Conservation (phyloP, 305 asterid genomes). For the Fraxinus dipetala region DNA sequence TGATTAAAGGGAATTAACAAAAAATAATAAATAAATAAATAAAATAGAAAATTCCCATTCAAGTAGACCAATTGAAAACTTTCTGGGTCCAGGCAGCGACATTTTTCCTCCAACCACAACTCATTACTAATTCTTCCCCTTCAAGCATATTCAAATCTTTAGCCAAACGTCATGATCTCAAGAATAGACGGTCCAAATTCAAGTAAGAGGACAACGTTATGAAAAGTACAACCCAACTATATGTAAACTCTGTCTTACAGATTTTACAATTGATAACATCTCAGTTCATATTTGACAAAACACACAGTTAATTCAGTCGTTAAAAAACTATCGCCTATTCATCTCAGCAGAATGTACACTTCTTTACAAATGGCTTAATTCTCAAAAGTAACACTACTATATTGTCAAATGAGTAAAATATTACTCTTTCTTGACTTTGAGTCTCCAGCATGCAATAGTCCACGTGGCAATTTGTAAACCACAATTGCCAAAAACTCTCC, state of each 20-base stretch:
- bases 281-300: background rate
- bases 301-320: background rate
- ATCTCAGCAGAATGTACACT: background rate
- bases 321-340: background rate
- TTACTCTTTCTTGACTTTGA: background rate
- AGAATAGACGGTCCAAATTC: background rate
- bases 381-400: background rate
- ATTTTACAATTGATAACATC: too few species aligned
- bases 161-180: background rate
- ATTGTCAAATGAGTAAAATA: background rate
- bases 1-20: background rate
- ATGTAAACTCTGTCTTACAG: too few species aligned
- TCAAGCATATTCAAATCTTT: background rate
- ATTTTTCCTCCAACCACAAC: background rate
- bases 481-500: constrained; percentile 25
- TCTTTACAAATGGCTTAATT: too few species aligned
- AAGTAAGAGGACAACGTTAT: background rate
- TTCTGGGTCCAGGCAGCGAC: background rate
- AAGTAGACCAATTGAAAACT: background rate
- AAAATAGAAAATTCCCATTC: background rate
- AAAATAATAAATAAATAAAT: too few species aligned
- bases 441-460: constrained; percentile 34
- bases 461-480: constrained; percentile 59
- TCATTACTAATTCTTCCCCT: background rate
- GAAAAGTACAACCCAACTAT: too few species aligned